Percentiles rank a stretch among this genome's conserved stretches.
Evolutionary conservation across 441 rosid genomes (phyloP).

Genomic region (Manihot esculenta): DNA sequence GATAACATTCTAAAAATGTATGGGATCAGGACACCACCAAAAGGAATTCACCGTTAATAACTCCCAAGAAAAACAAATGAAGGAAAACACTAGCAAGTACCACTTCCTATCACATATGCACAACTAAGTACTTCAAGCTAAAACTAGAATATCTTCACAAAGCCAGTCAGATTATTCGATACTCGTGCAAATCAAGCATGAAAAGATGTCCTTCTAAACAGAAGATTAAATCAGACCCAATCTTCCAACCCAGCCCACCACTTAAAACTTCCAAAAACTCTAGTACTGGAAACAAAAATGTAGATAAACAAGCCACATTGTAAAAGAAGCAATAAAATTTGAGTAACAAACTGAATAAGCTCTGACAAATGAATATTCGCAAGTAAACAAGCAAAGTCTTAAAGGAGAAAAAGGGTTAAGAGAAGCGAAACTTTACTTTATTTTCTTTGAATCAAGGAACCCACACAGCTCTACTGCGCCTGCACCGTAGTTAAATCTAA

Average conservation of each 20-base stretch:
- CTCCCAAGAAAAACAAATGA: not conserved
- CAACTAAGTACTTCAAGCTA: too few relatives aligned
- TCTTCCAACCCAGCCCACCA: too few relatives aligned
- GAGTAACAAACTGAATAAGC: too few relatives aligned
- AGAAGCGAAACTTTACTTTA: slow-evolving; percentile 49
- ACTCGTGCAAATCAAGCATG: too few relatives aligned
- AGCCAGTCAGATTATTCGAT: too few relatives aligned
- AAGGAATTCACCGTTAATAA: not conserved
- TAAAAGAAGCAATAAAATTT: not conserved
- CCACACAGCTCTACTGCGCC: slow-evolving; percentile 75
- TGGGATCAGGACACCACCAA: not conserved
- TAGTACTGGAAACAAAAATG: not conserved
- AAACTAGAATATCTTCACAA: too few relatives aligned
- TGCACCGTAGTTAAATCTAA: slow-evolving; percentile 32
- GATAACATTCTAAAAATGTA: not conserved
- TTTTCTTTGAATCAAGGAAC: slow-evolving; percentile 80
- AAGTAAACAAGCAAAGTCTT: not conserved
- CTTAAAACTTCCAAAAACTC: too few relatives aligned
- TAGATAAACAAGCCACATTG: not conserved
- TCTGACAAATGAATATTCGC: too few relatives aligned
- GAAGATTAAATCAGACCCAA: too few relatives aligned
- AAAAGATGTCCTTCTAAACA: too few relatives aligned
- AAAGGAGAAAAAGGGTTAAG: not conserved
- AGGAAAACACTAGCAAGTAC: not conserved
- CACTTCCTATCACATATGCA: not conserved